Evolutionary conservation across 1,284 basidiomycete genomes (phyloP), one percentile per base, ranked within the genome.

Genomic region (Cerioporus squamosus): DNA sequence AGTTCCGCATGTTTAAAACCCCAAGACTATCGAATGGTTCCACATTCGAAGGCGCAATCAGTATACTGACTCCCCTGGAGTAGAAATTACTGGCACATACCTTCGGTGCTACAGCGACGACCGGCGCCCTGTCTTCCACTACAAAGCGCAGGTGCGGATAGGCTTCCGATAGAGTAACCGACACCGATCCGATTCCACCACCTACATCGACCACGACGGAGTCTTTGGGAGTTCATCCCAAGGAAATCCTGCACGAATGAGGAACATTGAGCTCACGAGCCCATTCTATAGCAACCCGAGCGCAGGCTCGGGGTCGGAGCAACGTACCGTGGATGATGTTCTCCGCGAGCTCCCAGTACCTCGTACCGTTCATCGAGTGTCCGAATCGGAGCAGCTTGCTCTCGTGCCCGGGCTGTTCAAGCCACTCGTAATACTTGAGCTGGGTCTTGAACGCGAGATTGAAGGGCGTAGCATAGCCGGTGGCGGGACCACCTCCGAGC

Each of bases 181-280:
- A 60, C 23, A 68, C 59, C 5, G 64, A 62, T 15, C 69, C 69
- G 31, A 68, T 60, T 12, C 65, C 64, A 8, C 89, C 69, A 1
- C 67, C 69, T 10, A 71, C 65, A 50, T 71, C 69, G 20, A 68
- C 66, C 18, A 92, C 74, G 40, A 67, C 72, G 44, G 65, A 45
- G 50, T 81, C 81, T 29, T 67, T 73, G 5, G 80, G 22, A 91
- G 76, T 14, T 79, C 75, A 17, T 76, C 71, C 85, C 89, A 91
- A 57, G 86, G 82, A 65, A 88, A 89, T 7, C 81, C 88, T 90
- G 46, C 20, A 14, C 12, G 7, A 29, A 3, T 5, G 15, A 43
- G 10, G 42, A 22, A 10, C 5, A 29, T 5, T 29, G 5, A 29
- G 29, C 29, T n/a, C 29, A 29, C 10, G 46, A 29, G 24, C 44